phyloP scores from a whole-genome alignment of 257 asterid genomes.

The Solanum piurae region DNA sequence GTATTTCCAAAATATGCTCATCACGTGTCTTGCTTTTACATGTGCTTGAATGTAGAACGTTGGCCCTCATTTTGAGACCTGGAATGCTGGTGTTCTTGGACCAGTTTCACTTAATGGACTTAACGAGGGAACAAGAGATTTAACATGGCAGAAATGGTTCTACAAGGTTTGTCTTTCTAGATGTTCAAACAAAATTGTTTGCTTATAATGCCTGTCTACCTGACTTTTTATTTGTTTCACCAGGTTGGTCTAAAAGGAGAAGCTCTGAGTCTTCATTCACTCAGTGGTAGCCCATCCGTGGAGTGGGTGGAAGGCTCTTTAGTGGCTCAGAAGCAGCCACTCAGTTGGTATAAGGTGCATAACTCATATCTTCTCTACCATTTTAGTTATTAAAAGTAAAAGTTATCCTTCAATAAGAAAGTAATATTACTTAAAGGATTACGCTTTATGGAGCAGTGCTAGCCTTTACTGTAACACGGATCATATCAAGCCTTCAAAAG shows the following conservation, averaged over 20 bases:
- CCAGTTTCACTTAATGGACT: slow-evolving; percentile 94
- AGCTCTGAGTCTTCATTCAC: slow-evolving; percentile 81
- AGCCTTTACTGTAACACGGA: neutral
- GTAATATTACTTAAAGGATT: neutral
- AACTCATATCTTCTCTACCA: neutral
- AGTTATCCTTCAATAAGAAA: neutral
- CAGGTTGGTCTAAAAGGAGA: slow-evolving; percentile 94
- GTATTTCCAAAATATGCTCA: neutral
- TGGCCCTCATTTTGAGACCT: slow-evolving; percentile 96
- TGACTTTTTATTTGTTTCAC: slow-evolving; percentile 1
- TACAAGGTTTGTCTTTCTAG: slow-evolving; percentile 48
- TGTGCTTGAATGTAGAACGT: slow-evolving; percentile 42
- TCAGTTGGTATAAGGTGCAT: slow-evolving; percentile 88
- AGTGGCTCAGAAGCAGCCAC: slow-evolving; percentile 63
- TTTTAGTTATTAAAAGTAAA: neutral
- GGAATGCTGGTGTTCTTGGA: slow-evolving; percentile 99
- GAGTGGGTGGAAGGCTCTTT: slow-evolving; percentile 79
- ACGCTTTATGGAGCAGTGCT: neutral
- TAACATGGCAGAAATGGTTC: slow-evolving; percentile 98
- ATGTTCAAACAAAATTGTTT: neutral
- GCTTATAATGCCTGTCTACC: neutral
- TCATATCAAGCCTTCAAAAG: neutral
- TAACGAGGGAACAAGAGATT: slow-evolving; percentile 75
- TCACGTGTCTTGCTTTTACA: slow-evolving; percentile 2
- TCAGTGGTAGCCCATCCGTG: slow-evolving; percentile 74